Conservation (phyloP, 2,329 filamentous ascomycete species). For the Tolypocladium guangdongense region DNA sequence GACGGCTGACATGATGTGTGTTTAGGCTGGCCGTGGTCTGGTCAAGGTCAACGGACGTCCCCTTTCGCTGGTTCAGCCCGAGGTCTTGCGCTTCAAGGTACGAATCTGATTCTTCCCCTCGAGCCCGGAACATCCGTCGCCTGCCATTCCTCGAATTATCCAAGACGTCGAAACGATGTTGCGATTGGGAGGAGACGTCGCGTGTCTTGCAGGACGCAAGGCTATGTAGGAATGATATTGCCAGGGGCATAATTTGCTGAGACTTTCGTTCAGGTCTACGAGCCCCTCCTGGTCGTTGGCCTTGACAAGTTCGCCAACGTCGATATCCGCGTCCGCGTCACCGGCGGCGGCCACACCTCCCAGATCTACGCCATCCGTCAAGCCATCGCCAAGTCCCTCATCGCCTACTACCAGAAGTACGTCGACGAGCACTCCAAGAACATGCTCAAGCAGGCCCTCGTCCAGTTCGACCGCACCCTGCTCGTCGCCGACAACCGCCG, state of each 20-base stretch:
- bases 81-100: conserved; percentile 96
- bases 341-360: conserved; percentile 93
- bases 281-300: conserved; percentile 92
- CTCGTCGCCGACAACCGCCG: conserved; percentile 98
- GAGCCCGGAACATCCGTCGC: neutral
- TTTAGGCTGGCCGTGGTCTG: conserved; percentile 52
- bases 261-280: conserved; percentile 64
- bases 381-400: conserved; percentile 77
- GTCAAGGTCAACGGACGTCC: conserved; percentile 99
- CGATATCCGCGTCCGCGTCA: conserved; percentile 94
- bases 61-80: conserved; percentile 85
- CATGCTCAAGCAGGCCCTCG: conserved; percentile 93
- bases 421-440: conserved; percentile 99
- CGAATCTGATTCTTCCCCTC: conserved; percentile 15
- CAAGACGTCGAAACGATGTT: neutral
- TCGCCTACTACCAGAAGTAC: conserved; percentile 98
- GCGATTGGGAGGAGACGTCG: neutral
- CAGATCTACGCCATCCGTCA: conserved; percentile 98
- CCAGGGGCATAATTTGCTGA: neutral
- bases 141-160: neutral
- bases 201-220: neutral
- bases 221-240: neutral
- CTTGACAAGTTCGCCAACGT: conserved; percentile 95
- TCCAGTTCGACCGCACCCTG: conserved; percentile 92
- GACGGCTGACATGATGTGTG: neutral